Evolutionary conservation across 1,284 basidiomycete species (phyloP), one percentile per base, ranked within the genome.

Genomic region (Pyrrhoderma noxium): DNA sequence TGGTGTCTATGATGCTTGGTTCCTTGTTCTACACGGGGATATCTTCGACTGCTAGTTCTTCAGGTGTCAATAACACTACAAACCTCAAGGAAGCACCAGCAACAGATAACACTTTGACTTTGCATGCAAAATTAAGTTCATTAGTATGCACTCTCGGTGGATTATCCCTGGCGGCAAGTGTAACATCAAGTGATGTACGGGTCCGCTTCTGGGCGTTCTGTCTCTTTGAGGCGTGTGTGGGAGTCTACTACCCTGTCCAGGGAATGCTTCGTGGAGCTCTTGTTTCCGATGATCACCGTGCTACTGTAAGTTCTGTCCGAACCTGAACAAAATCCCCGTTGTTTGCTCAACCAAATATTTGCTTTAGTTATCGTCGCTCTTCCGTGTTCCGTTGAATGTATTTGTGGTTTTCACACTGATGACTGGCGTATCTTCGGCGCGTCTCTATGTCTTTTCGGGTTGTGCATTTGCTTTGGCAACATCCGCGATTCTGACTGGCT

Each of bases 1-100:
- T 88, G 85, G 69, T 85, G 47, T 78, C 76, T 55, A 85, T 88
- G 83, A 84, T 86, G 76, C 74, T 87, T 56, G 85, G 85, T 19
- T 85, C 83, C 4, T 66, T 86, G 42, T 59, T 85, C 34, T 87
- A 87, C 66, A 63, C 35, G 61, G 65, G 42, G 31, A 65, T 61
- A 43, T 61, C 59, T n/a, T 43, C 56, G 27, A 54, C 57, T n/a
- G 58, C 62, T 39, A 56, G 35, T 13, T 9, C 41, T 11, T 40
- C 51, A 22, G 22, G 9, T 5, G 11, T 11, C 5, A 31, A 31
- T 31, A 37, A 37, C 19, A 25, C 45, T 44, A 49, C 47, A 38
- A 50, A 58, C 42, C 45, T 44, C 23, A 54, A 45, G 35, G 16
- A 16, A 16, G 38, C 38, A 18, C 14, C 38, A 40, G 44, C 19